Base-by-base conservation (phyloP, 2,329 filamentous ascomycete species). In the Botrytis hyacinthi region DNA sequence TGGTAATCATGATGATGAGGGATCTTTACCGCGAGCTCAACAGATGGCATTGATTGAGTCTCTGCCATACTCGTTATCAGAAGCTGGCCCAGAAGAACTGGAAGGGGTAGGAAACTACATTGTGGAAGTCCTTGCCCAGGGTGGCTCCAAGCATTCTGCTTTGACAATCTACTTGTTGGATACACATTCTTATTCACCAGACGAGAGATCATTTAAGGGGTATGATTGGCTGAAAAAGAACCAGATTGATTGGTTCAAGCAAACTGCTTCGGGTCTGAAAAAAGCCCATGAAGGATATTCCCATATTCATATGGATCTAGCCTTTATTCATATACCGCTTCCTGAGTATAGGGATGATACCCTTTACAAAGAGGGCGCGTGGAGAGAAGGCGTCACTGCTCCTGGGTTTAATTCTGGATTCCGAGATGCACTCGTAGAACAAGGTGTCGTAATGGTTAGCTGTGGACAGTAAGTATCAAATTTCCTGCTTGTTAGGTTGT, bases 221-320 rank as follows among this genome's bases (percentile, higher is more conserved):
- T 99, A 99, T 81, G 95, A 98, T 83, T 99, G 96, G 96, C 85
- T 99, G 80, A 98, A 98, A 84, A 91, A 91, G 62, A 94, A 89
- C 78, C 96, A 99, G 82, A 97, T 98, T 74, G 90, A 93, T 73
- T 99, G 96, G 96, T 99, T 99, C 85, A 91, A 90, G 77, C 87
- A 89, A 76, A 97, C 93, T 1, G 91, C 93, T 0, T 86, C 91
- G 73, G 84, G 89, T 20, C 84, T 98, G 65, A 93, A 93, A 83
- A 90, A 91, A 79, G 89, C 89, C 74, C 95, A 97, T 81, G 88
- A 88, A 75, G 90, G 94, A 78, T 99, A 98, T 82, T 93, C 92
- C 0, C 93, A 96, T 80, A 92, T 94, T 70, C 96, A 98, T 81
- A 93, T 99, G 88, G 93, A 99, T 80, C 89, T 98, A 82, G 94